Base-by-base conservation (phyloP, 257 asterid genomes). In the Ilex asprella region DNA sequence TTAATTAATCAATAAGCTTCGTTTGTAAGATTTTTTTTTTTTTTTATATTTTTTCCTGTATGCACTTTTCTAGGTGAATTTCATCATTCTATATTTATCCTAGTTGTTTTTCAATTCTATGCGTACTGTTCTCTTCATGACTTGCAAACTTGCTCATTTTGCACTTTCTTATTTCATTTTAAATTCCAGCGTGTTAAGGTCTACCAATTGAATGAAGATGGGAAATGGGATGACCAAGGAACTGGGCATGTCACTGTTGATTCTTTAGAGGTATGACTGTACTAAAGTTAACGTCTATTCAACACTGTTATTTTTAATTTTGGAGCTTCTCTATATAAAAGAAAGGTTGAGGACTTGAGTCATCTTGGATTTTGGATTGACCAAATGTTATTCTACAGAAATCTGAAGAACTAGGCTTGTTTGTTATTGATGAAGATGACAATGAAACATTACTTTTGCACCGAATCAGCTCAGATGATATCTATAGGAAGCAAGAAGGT, bases 211-310 rank as follows among this genome's bases (percentile, higher is more conserved):
- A 89, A 76, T 79, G 96, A 75, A 52, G 94, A 93, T 55, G 97
- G 97, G 35, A 93, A 85, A 81, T 93, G 99, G 99, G 99, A 89
- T 71, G 99, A 93, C 77, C 97, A 89, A 85, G 99, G 99, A 81
- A 93, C 99, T 72, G 99, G 99, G 69, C 97, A 89, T 56, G 95
- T 87, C 63, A 78, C 84, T 72, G 86, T 91, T 75, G 95, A 91
- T 75, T 88, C 79, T 80, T 63, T 84, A 69, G 96, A 93, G 96
- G 99, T 87, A 67, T 55, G 78, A 52, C 29, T 44, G 32, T 43
- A 21, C 54, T 35, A 2, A 2, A 2, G 41, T 35, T 35, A 35
- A 35, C 8, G 5, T 8, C 0, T 35, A 35, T 35, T 35, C 7
- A 35, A 35, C 5, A 4, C 14, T 11, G 5, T 49, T 49, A 12